A percentile compares a stretch with the other conserved stretches of the same genome.
These are phyloP conservation scores for Botrytis cinerea DNA, from an alignment of 2,329 filamentous ascomycete species.

Conservation along the genomic window DNA sequence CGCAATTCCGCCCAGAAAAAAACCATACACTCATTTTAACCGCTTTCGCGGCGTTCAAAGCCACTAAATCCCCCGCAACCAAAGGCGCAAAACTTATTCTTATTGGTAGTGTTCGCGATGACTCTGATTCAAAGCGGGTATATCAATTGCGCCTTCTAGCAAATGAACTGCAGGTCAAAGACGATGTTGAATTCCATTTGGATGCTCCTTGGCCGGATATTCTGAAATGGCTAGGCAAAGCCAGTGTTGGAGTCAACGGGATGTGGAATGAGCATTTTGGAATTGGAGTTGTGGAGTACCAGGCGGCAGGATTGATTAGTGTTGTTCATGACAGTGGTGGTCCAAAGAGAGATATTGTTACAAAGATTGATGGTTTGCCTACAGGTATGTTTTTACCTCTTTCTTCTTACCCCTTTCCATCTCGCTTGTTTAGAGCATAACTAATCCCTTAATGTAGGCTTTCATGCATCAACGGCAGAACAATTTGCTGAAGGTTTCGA, in stretches of 20 bases:
- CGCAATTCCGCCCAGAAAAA: slow-evolving; percentile 96
- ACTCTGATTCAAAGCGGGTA: slow-evolving; percentile 76
- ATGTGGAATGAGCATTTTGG: slow-evolving; percentile 99
- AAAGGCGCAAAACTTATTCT: slow-evolving; percentile 71
- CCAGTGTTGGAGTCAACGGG: slow-evolving; percentile 87
- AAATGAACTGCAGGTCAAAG: slow-evolving; percentile 82
- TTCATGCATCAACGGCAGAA: slow-evolving; percentile 74
- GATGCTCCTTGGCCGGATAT: slow-evolving; percentile 90
- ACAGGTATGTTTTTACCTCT: slow-evolving; percentile 60
- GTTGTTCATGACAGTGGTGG: slow-evolving; percentile 94
- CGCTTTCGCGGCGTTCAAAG: slow-evolving; percentile 77
- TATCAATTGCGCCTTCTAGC: slow-evolving; percentile 85
- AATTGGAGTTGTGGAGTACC: slow-evolving; percentile 97
- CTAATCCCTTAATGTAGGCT: slow-evolving; percentile 56
- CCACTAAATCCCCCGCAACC: slow-evolving; percentile 53
- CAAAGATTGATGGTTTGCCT: slow-evolving; percentile 72
- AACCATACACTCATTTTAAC: slow-evolving; percentile 86
- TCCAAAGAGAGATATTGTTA: slow-evolving; percentile 90
- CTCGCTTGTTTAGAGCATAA: not conserved
- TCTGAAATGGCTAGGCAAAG: slow-evolving; percentile 72
- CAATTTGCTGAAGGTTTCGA: slow-evolving; percentile 83
- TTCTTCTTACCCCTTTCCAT: not conserved
- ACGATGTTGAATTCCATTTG: slow-evolving; percentile 82
- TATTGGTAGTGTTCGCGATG: slow-evolving; percentile 89
- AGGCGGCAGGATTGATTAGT: slow-evolving; percentile 87